phyloP scores from a whole-genome alignment of 352 stramenopile species.

The Thalassiosira hispida region DNA sequence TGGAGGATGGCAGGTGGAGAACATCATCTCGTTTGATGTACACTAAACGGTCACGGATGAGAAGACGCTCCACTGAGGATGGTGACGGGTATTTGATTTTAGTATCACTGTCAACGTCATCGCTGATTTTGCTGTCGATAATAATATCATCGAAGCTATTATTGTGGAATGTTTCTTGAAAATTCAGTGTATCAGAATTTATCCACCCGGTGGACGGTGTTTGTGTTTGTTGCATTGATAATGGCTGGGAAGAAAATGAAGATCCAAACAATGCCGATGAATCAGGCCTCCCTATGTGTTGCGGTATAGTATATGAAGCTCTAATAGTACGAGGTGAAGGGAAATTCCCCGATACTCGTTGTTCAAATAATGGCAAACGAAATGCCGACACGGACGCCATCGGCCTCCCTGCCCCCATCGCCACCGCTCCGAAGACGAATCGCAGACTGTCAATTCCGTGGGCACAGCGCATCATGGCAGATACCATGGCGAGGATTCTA shows the following conservation, averaged over 20 bases:
- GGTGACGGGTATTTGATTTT: constrained; percentile 28
- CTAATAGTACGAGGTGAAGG: background rate
- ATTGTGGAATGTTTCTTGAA: constrained; percentile 6
- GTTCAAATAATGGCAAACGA: background rate
- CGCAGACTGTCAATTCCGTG: constrained; percentile 10
- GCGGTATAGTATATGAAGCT: background rate
- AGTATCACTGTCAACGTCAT: constrained; percentile 14
- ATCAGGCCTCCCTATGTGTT: background rate
- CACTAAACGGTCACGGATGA: constrained; percentile 63
- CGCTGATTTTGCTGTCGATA: background rate
- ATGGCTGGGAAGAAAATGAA: background rate
- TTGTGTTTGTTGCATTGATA: background rate
- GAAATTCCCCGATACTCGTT: background rate
- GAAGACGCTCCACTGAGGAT: constrained; percentile 64
- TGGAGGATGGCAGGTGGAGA: constrained; percentile 63
- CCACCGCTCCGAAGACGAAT: background rate
- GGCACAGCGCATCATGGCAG: constrained; percentile 6
- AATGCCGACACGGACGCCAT: background rate
- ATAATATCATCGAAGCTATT: background rate
- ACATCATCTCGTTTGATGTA: constrained; percentile 81
- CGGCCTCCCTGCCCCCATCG: background rate
- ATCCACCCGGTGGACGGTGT: constrained; percentile 31
- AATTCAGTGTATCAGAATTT: constrained; percentile 28
- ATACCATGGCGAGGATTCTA: constrained; percentile 4
- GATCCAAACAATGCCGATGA: background rate